These are phyloP conservation scores for Picea abies DNA, from an alignment of 83 land plant genomes.

Conservation along the genomic window DNA sequence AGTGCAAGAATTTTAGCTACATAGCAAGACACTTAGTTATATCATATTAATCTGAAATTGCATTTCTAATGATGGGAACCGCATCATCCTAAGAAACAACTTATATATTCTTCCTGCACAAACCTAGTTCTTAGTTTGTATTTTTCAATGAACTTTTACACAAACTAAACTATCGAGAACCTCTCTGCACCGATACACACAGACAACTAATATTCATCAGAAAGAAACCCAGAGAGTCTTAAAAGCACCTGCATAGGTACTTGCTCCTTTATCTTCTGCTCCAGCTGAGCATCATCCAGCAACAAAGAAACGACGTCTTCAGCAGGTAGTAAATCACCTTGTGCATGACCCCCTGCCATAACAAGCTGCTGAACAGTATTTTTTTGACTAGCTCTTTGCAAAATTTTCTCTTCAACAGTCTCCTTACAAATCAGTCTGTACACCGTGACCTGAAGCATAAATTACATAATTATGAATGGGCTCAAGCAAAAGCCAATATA, in stretches of 20 bases:
- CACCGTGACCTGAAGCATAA: slow-evolving; percentile 79
- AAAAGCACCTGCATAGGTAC: slow-evolving; percentile 46
- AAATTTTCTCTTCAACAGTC: slow-evolving; percentile 96
- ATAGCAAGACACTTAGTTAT: background rate
- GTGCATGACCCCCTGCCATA: slow-evolving; percentile 94
- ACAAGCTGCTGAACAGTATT: slow-evolving; percentile 98
- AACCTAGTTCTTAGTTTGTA: background rate
- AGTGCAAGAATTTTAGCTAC: background rate
- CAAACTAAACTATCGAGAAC: background rate
- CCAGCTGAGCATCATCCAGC: slow-evolving; percentile 95
- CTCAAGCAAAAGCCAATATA: background rate
- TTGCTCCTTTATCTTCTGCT: slow-evolving; percentile 84
- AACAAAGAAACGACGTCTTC: slow-evolving; percentile 97
- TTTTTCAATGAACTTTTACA: background rate
- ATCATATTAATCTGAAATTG: background rate
- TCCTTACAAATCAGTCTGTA: slow-evolving; percentile 96
- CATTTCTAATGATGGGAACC: background rate
- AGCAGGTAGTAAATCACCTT: slow-evolving; percentile 83
- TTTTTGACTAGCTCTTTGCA: slow-evolving; percentile 98
- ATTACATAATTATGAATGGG: background rate
- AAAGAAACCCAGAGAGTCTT: background rate
- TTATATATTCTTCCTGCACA: background rate
- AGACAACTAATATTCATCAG: background rate
- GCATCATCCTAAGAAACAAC: background rate
- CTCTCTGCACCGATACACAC: background rate